Percentiles rank a stretch among this genome's conserved stretches.
Evolutionary conservation across 225 moss, liverwort and hornwort genomes (phyloP).

Genomic region (Pseudoscleropodium purum): DNA sequence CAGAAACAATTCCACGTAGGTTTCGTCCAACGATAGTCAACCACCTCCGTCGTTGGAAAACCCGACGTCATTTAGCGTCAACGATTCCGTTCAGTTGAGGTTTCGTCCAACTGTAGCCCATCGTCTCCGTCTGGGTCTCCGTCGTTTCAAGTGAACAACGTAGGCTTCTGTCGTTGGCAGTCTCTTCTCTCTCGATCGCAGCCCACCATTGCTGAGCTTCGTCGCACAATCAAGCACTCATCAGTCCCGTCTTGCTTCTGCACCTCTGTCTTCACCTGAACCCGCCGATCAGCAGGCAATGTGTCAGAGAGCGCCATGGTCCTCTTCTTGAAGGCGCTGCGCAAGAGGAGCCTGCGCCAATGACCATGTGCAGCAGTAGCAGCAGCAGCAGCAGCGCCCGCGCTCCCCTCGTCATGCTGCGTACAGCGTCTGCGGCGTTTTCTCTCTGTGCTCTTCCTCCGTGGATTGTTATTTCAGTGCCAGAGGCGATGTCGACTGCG

Average conservation of each 20-base stretch:
- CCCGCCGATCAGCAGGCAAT: conserved; percentile 2
- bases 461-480: background rate
- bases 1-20: background rate
- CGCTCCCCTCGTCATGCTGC: background rate
- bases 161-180: background rate
- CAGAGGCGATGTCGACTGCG: background rate
- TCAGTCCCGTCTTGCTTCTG: background rate
- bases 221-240: conserved; percentile 5
- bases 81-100: background rate
- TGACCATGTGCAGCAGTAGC: conserved; percentile 11
- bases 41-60: background rate
- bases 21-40: background rate
- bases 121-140: background rate
- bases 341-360: background rate
- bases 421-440: background rate
- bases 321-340: conserved; percentile 5
- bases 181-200: background rate
- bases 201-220: background rate
- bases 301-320: conserved; percentile 9
- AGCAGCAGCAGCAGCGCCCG: background rate
- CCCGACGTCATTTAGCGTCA: background rate
- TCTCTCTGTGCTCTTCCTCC: background rate
- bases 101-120: background rate
- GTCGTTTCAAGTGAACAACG: background rate
- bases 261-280: background rate